phyloP scores from a whole-genome alignment of 2,329 filamentous ascomycete genomes.

The Diaporthe sp. region DNA sequence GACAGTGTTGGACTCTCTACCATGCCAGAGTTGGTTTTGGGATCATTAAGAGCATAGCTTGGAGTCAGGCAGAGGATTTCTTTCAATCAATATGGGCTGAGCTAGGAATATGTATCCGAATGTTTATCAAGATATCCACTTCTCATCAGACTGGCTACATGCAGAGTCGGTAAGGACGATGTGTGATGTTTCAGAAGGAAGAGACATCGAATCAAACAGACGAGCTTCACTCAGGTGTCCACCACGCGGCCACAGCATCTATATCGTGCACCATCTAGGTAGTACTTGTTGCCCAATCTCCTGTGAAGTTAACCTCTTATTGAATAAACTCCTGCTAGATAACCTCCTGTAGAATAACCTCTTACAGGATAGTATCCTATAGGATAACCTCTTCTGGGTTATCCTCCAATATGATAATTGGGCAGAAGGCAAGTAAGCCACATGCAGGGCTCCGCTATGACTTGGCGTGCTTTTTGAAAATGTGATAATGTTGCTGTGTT shows the following conservation, averaged over 20 bases:
- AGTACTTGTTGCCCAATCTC: neutral
- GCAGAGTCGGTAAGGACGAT: neutral
- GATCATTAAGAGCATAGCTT: slow-evolving; percentile 15
- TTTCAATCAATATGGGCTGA: neutral
- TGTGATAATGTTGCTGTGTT: too few relatives aligned
- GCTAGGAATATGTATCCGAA: neutral
- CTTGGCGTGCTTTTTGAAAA: too few relatives aligned
- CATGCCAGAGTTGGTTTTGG: neutral
- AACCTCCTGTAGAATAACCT: neutral
- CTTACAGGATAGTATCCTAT: neutral
- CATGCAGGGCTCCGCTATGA: too few relatives aligned
- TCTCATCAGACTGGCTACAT: neutral
- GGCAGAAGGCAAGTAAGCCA: too few relatives aligned
- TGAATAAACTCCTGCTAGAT: neutral
- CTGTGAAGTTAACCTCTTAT: neutral
- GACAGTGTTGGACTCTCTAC: neutral
- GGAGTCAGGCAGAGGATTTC: slow-evolving; percentile 16
- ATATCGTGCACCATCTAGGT: neutral
- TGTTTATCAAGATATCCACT: neutral
- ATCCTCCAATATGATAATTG: neutral
- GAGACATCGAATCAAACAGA: neutral
- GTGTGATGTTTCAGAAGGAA: neutral
- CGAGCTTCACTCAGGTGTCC: neutral
- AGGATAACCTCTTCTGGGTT: neutral
- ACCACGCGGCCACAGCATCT: neutral